phyloP scores from a whole-genome alignment of 176 grass and related monocot genomes.

The Avena eriantha region DNA sequence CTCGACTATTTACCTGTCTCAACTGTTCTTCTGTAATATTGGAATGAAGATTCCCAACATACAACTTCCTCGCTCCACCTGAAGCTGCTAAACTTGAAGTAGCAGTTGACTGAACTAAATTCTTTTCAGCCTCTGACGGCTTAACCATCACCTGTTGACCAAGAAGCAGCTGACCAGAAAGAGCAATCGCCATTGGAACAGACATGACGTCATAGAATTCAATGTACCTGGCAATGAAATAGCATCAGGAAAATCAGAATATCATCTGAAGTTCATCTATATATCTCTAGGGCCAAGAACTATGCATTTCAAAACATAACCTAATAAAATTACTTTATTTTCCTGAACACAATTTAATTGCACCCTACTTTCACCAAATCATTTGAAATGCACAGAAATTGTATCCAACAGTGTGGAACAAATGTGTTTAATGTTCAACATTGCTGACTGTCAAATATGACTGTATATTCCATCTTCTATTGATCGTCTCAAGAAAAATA shows the following conservation, averaged over 20 bases:
- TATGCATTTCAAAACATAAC: not conserved
- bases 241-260: slow-evolving; percentile 28
- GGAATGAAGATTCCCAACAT: slow-evolving; percentile 96
- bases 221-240: slow-evolving; percentile 74
- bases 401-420: slow-evolving; percentile 17
- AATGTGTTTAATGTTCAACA: slow-evolving; percentile 20
- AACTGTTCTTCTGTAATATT: slow-evolving; percentile 96
- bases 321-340: slow-evolving; percentile 5
- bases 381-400: slow-evolving; percentile 18
- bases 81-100: slow-evolving; percentile 69
- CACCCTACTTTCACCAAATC: not conserved
- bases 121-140: slow-evolving; percentile 96
- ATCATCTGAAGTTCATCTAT: not conserved
- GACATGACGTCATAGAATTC: slow-evolving; percentile 99
- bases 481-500: slow-evolving; percentile 24
- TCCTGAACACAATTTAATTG: not conserved
- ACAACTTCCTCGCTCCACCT: slow-evolving; percentile 87
- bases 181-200: slow-evolving; percentile 96
- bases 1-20: slow-evolving; percentile 60
- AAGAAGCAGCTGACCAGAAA: slow-evolving; percentile 80
- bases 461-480: slow-evolving; percentile 44
- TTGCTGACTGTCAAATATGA: slow-evolving; percentile 47
- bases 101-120: slow-evolving; percentile 88
- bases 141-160: slow-evolving; percentile 95
- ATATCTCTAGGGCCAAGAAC: not conserved